Percentiles rank a stretch among this genome's conserved stretches.
phyloP scores from a whole-genome alignment of 208 protist genomes.

The Acanthamoeba royreba region DNA sequence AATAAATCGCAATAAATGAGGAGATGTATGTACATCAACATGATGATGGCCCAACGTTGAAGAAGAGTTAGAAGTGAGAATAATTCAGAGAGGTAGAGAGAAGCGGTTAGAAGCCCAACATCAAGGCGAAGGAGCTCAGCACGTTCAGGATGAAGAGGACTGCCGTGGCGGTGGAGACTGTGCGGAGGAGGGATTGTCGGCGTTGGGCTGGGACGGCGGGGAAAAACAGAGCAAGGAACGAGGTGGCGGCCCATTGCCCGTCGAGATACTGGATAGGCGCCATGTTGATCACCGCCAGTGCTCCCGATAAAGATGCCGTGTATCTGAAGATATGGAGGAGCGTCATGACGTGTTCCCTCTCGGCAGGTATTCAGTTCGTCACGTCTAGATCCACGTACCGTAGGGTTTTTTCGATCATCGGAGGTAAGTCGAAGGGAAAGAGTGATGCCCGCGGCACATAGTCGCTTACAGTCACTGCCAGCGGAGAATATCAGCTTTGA shows the following conservation, averaged over 20 bases:
- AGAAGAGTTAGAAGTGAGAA: neutral
- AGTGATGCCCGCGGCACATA: neutral
- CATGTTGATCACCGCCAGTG: constrained; percentile 36
- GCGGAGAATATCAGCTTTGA: neutral
- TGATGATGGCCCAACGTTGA: no score
- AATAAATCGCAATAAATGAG: no score
- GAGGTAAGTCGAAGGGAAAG: neutral
- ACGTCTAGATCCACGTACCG: neutral
- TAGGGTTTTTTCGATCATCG: neutral
- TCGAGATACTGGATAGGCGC: constrained; percentile 23
- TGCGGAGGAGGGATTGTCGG: neutral
- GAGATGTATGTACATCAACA: no score
- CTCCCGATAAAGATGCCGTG: neutral
- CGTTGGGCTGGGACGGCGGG: neutral
- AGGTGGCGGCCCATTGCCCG: neutral
- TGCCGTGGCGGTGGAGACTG: neutral
- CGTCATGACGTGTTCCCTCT: neutral
- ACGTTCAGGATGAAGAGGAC: neutral
- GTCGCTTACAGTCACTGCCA: neutral
- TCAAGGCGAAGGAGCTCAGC: neutral
- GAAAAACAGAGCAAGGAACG: neutral
- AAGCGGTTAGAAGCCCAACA: neutral
- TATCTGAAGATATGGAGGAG: no score
- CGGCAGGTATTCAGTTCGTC: neutral
- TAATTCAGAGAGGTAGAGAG: neutral